A percentile compares a stretch with the other conserved stretches of the same genome.
Conservation (phyloP, 2,329 filamentous ascomycete genomes). For the Trichoderma sp. region DNA sequence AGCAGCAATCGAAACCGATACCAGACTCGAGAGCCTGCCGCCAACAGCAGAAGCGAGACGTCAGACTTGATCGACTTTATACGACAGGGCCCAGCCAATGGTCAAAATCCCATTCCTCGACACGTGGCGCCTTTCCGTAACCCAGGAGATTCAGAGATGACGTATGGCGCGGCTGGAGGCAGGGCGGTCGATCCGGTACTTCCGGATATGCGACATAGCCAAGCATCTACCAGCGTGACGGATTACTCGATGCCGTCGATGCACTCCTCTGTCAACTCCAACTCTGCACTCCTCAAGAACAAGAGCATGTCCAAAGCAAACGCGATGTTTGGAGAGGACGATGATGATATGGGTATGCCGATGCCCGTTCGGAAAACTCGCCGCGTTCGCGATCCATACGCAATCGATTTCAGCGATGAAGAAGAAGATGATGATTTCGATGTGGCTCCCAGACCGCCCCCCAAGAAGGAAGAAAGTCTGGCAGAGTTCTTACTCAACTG, state of each 20-base stretch:
- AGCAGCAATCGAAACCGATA: constrained; percentile 49
- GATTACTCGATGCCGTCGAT: constrained; percentile 58
- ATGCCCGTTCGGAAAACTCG: constrained; percentile 74
- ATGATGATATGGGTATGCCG: constrained; percentile 38
- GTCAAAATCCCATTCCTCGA: constrained; percentile 75
- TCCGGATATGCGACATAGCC: constrained; percentile 57
- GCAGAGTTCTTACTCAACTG: constrained; percentile 73
- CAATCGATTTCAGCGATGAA: constrained; percentile 81
- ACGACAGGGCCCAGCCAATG: constrained; percentile 74
- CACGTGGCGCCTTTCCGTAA: constrained; percentile 82
- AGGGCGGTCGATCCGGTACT: constrained; percentile 60
- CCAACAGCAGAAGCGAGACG: constrained; percentile 65
- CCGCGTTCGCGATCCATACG: constrained; percentile 84
- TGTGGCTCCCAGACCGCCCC: constrained; percentile 42
- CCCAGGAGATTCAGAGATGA: constrained; percentile 84
- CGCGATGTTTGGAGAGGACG: constrained; percentile 51
- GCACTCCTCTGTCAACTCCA: constrained; percentile 72
- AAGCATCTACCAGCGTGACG: constrained; percentile 57
- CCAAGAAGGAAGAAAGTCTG: constrained; percentile 64
- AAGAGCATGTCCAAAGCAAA: constrained; percentile 37
- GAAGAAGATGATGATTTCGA: constrained; percentile 61
- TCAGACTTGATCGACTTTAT: constrained; percentile 96
- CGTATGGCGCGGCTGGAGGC: constrained; percentile 56
- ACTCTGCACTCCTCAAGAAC: constrained; percentile 64
- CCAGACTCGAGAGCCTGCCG: constrained; percentile 70